Base-by-base conservation (phyloP, 306 rosid genomes). In the Vigna nakashimae region DNA sequence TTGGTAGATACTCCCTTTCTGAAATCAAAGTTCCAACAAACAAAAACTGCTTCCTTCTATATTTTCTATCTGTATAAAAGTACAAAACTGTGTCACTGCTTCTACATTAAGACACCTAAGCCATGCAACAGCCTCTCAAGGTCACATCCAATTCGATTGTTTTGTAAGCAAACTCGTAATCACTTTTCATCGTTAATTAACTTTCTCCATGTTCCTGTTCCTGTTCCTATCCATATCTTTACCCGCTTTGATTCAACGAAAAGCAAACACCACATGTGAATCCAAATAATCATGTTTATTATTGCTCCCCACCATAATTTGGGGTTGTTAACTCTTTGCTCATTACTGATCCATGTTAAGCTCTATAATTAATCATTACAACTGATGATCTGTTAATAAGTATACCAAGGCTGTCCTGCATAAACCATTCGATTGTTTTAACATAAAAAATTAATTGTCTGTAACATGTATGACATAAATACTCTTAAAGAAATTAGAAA, bases 201-300 rank as follows among this genome's bases (percentile, higher is more conserved):
- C 43, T 53, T 58, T 13, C 28, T 26, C 28, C 28, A 26, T 26
- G 9, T 69, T 52, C 49, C 76, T 73, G 80, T 48, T 66, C 38
- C 3, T 26, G 80, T 48, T 66, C 38, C 3, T 26, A 26, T 26
- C 3, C 28, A 26, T 26, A 5, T 34, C 34, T 30, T 34, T 78
- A 69, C 53, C 52, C 15, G 36, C 32, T 66, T 73, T 78, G 6
- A 58, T 65, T 80, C 32, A 71, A 72, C 32, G 50, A 36, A 82
- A 80, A 84, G 65, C 69, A 66, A 77, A 18, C 75, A 59, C 43
- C 69, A 6, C 88, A 84, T 80, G 86, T 82, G 82, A 71, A 71
- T 65, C 75, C 49, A 66, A 40, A 77, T 84, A 64, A 90, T 90
- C 40, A 87, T 89, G 90, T 69, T 78, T 53, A 75, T 78, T 49